These are phyloP conservation scores for Protomyces macrosporus DNA, from an alignment of 1,139 yeast genomes.

Conservation along the genomic window DNA sequence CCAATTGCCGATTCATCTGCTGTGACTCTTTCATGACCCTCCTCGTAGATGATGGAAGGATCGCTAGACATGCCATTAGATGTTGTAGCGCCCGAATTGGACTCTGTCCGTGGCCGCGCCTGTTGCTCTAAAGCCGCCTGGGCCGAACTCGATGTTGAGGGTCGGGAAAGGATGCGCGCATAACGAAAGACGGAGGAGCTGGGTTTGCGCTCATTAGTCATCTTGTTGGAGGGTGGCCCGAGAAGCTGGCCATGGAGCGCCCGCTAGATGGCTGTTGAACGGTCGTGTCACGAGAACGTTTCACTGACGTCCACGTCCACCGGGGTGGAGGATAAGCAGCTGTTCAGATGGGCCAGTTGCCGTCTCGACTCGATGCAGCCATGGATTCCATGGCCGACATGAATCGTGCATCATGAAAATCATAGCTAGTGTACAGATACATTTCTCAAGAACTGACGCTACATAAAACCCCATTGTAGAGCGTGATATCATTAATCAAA, in stretches of 20 bases:
- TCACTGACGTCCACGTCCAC: no score
- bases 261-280: no score
- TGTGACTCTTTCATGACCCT: not conserved
- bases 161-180: not conserved
- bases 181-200: not conserved
- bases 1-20: not conserved
- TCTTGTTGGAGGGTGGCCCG: not conserved
- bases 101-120: not conserved
- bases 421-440: no score
- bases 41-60: not conserved
- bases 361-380: not conserved
- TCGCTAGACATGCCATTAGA: not conserved
- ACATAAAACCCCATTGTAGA: no score
- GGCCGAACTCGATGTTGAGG: not conserved
- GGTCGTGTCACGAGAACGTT: no score
- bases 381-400: no score
- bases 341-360: not conserved
- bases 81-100: not conserved
- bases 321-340: no score
- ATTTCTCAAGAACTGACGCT: no score
- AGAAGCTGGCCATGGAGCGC: no score
- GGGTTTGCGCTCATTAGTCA: not conserved
- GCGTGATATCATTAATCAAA: not conserved
- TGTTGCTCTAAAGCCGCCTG: not conserved
- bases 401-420: no score